These are phyloP conservation scores for Russula earlei DNA, from an alignment of 768 basidiomycete species.

Conservation along the genomic window DNA sequence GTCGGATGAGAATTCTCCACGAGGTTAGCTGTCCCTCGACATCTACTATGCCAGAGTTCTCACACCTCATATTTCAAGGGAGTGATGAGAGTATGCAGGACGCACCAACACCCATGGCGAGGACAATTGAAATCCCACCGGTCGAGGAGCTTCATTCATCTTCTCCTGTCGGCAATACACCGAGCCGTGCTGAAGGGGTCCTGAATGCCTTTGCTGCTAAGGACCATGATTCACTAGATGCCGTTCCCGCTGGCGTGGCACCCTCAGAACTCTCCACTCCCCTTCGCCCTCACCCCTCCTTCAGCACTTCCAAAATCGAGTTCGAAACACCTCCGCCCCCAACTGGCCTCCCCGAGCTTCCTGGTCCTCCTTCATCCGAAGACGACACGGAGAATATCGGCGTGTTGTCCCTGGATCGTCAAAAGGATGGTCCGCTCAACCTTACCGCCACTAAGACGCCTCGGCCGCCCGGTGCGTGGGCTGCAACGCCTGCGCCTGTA, in stretches of 20 bases:
- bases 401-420: conserved; percentile 22
- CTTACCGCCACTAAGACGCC: conserved; percentile 36
- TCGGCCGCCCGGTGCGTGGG: conserved; percentile 39
- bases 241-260: conserved; percentile 10
- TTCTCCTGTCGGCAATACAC: conserved; percentile 12
- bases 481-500: conserved; percentile 32
- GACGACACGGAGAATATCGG: conserved; percentile 35
- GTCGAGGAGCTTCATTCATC: conserved; percentile 26
- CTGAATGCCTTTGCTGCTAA: neutral
- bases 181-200: neutral
- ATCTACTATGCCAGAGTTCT: conserved; percentile 17
- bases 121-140: conserved; percentile 14
- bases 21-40: conserved; percentile 17
- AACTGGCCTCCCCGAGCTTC: conserved; percentile 52
- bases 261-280: conserved; percentile 36
- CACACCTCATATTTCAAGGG: conserved; percentile 21
- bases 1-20: neutral
- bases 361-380: conserved; percentile 50
- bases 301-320: conserved; percentile 35
- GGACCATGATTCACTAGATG: conserved; percentile 11
- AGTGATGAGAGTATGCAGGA: conserved; percentile 30
- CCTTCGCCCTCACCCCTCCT: conserved; percentile 36
- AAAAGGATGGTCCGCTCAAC: conserved; percentile 20
- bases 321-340: conserved; percentile 60
- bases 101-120: conserved; percentile 9